Conservation (phyloP, 2,329 filamentous ascomycete species). For the Emmonsiellopsis sp. region DNA sequence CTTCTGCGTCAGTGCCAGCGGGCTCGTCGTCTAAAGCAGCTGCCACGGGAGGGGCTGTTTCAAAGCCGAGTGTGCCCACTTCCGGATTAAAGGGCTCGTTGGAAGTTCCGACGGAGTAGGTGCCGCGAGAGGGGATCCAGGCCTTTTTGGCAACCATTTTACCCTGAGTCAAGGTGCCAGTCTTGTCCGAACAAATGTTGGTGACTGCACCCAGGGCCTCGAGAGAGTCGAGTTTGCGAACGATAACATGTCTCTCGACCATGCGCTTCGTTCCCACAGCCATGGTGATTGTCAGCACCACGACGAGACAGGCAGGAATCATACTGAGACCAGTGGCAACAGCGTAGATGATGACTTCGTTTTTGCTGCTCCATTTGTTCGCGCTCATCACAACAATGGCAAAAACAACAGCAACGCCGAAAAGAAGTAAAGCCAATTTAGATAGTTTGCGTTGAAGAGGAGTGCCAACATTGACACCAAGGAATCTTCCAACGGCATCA, state of each 20-base stretch:
- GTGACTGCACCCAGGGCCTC: slow-evolving; percentile 56
- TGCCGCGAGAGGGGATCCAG: slow-evolving; percentile 50
- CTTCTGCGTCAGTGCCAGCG: slow-evolving; percentile 14
- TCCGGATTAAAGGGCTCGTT: slow-evolving; percentile 50
- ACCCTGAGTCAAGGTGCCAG: slow-evolving; percentile 53
- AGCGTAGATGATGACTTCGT: slow-evolving; percentile 57
- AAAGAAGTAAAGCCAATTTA: slow-evolving; percentile 56
- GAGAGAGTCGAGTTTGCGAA: slow-evolving; percentile 47
- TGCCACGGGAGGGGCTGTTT: slow-evolving; percentile 21
- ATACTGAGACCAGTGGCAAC: slow-evolving; percentile 51
- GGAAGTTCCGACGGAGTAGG: slow-evolving; percentile 47
- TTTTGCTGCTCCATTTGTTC: slow-evolving; percentile 46
- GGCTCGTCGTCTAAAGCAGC: slow-evolving; percentile 13
- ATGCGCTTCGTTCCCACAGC: slow-evolving; percentile 51
- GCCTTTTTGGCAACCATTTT: slow-evolving; percentile 55
- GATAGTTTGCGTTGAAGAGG: slow-evolving; percentile 61
- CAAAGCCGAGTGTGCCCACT: slow-evolving; percentile 38
- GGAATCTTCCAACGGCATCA: slow-evolving; percentile 52
- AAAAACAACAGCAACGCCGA: slow-evolving; percentile 57
- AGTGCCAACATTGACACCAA: slow-evolving; percentile 60
- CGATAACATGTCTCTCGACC: slow-evolving; percentile 48
- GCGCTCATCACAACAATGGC: slow-evolving; percentile 60
- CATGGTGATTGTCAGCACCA: slow-evolving; percentile 60
- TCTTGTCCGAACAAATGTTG: slow-evolving; percentile 49
- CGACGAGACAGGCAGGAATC: slow-evolving; percentile 55